Percentiles rank a stretch among this genome's conserved stretches.
Evolutionary conservation across 768 basidiomycete genomes (phyloP).

Genomic region (Collybia sordida): DNA sequence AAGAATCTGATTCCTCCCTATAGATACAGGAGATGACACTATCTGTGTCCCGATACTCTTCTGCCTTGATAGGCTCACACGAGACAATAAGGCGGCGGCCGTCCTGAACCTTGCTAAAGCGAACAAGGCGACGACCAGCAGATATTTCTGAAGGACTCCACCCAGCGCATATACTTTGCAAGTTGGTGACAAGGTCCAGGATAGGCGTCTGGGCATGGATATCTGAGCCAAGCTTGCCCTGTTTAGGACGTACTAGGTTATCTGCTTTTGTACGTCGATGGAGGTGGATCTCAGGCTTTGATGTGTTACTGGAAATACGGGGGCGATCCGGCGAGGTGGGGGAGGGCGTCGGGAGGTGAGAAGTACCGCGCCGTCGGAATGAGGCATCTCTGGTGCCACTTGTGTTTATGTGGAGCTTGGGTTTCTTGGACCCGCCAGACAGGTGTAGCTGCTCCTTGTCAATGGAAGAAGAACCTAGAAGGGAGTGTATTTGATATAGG

Average conservation of each 20-base stretch:
- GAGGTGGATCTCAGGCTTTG: conserved; percentile 32
- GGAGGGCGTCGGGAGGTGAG: conserved; percentile 37
- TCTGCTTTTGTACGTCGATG: conserved; percentile 45
- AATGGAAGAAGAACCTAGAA: neutral
- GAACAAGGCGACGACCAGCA: conserved; percentile 79
- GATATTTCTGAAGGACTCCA: conserved; percentile 69
- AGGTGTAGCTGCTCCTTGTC: neutral
- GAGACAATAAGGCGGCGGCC: conserved; percentile 75
- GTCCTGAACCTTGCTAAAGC: conserved; percentile 78
- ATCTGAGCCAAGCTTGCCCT: conserved; percentile 38
- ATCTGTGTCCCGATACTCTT: conserved; percentile 70
- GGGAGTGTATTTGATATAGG: neutral
- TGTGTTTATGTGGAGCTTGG: conserved; percentile 30
- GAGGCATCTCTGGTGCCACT: conserved; percentile 22
- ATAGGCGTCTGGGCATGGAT: conserved; percentile 51
- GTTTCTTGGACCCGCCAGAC: conserved; percentile 20
- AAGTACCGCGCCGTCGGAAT: conserved; percentile 39
- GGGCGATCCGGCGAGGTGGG: conserved; percentile 39
- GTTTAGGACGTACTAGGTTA: conserved; percentile 42
- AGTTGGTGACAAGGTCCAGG: conserved; percentile 60
- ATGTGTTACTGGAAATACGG: conserved; percentile 19
- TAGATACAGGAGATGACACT: conserved; percentile 95
- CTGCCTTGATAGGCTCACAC: conserved; percentile 72
- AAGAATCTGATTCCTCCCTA: conserved; percentile 71
- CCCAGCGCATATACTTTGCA: conserved; percentile 50